Evolutionary conservation across 208 protist genomes (phyloP).

Genomic region (Porcisia hertigi): DNA sequence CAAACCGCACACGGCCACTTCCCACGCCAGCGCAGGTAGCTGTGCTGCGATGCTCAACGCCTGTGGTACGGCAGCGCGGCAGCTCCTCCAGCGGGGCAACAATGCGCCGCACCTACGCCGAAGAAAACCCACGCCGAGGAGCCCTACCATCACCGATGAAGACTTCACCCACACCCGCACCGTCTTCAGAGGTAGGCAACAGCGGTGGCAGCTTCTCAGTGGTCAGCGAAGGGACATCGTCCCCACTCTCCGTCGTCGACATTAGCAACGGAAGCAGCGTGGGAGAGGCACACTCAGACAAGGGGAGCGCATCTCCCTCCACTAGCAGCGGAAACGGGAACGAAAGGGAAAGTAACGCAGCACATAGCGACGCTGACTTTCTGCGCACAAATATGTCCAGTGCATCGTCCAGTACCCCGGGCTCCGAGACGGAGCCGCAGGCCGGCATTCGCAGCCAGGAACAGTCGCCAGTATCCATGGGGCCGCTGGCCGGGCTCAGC

Average conservation of each 20-base stretch:
- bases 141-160: background rate
- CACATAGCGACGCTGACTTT: conserved; percentile 16
- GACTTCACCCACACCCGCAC: background rate
- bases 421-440: background rate
- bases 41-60: background rate
- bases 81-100: background rate
- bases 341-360: background rate
- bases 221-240: background rate
- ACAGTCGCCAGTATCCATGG: background rate
- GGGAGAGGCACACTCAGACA: background rate
- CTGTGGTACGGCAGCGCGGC: background rate
- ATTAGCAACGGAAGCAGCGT: background rate
- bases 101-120: background rate
- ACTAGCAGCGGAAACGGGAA: conserved; percentile 1
- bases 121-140: background rate
- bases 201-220: background rate
- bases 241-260: background rate
- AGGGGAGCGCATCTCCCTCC: background rate
- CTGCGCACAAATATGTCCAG: conserved; percentile 20
- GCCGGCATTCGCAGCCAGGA: background rate
- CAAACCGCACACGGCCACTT: conserved; percentile 1
- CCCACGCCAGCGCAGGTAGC: background rate
- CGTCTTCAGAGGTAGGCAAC: background rate
- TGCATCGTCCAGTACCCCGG: background rate
- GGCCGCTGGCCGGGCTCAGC: conserved; percentile 11